Base-by-base conservation (phyloP, 768 basidiomycete genomes). In the Kondoa subrosea region DNA sequence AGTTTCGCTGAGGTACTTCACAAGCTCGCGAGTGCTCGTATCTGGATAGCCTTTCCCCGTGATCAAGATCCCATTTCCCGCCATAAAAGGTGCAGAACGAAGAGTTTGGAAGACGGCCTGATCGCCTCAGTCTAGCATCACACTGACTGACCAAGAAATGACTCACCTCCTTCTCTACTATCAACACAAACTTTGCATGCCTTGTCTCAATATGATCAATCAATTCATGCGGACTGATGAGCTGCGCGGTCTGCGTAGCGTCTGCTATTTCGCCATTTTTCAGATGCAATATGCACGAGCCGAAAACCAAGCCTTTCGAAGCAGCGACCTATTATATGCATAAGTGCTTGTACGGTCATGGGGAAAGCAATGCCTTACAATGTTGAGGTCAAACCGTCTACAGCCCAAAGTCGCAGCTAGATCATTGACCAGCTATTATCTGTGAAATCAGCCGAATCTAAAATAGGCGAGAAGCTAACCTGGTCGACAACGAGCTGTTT, bases 71-170 rank as follows among this genome's bases (percentile, higher is more conserved):
- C 0, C 63, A n/a, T 63, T 70, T 31, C 34, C n/a, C 78, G 75
- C 70, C 78, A 26, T 79, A 77, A 0, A 66, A 29, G 3, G 83
- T 79, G 65, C 91, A 78, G 26, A 77, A 77, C 17, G 84, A 70
- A 97, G 81, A 0, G 89, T 87, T 74, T 91, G 88, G 75, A 96
- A 97, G n/a, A 95, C 83, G 0, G 95, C 93, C 93, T 96, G 75
- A 2, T 50, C 0, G 34, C 17, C 31, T 15, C 69, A 30, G 8
- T 14, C 14, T 4, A 15, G 1, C 17, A 1, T 57, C 8, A 29
- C 56, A 33, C 34, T 29, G 17, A 69, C n/a, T 64, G 63, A 29
- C 64, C 14, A 30, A 3, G 14, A 30, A 26, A 21, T 2, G 3
- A 70, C 78, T 62, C 33, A 87, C 93, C 78, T 99, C 95, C 79